Percentiles rank a stretch among this genome's conserved stretches.
Evolutionary conservation across 768 basidiomycete species (phyloP).

Genomic region (Galerina sulciceps): DNA sequence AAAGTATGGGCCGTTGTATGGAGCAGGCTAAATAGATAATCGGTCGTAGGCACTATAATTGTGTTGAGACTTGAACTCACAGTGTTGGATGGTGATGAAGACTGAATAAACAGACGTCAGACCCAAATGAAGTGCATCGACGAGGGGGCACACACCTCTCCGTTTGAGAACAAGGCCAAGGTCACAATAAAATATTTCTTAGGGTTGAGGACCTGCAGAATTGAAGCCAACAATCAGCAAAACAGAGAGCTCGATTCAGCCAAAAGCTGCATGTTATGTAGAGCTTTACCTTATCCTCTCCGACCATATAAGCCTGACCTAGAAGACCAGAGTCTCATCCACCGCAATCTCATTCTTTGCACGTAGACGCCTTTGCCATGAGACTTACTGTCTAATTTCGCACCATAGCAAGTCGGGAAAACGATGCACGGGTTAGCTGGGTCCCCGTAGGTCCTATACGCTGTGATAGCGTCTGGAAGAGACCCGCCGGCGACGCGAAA

Average conservation of each 20-base stretch:
- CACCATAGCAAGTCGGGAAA: constrained; percentile 64
- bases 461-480: constrained; percentile 59
- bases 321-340: constrained; percentile 18
- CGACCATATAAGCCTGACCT: constrained; percentile 54
- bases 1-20: constrained; percentile 63
- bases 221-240: background rate
- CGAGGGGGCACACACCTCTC: constrained; percentile 46
- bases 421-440: constrained; percentile 59
- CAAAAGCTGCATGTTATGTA: background rate
- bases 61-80: constrained; percentile 28
- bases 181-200: constrained; percentile 58
- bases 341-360: background rate
- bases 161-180: constrained; percentile 60
- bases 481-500: constrained; percentile 57
- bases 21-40: constrained; percentile 43
- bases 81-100: constrained; percentile 66
- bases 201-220: constrained; percentile 47
- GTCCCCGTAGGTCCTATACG: constrained; percentile 60
- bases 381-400: constrained; percentile 51
- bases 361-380: background rate
- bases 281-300: constrained; percentile 47
- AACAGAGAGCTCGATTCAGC: background rate
- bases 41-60: background rate
- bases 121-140: background rate
- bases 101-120: constrained; percentile 32